These are phyloP conservation scores for Gossypium lobatum DNA, from an alignment of 441 rosid species.

Conservation along the genomic window DNA sequence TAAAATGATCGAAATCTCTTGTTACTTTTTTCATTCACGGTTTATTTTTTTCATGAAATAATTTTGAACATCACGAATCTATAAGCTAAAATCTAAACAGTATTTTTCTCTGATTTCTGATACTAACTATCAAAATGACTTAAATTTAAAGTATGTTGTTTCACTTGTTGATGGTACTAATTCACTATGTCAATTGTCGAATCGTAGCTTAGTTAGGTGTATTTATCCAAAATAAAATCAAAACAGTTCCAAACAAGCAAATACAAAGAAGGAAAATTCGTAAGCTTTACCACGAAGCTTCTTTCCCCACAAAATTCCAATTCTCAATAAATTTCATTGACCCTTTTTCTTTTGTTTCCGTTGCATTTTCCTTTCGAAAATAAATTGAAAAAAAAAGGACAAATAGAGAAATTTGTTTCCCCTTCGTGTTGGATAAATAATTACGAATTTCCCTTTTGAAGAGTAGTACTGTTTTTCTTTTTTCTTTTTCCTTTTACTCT, in stretches of 20 bases:
- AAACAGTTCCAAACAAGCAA: not conserved
- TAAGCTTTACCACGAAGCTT: not conserved
- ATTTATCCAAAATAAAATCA: not conserved
- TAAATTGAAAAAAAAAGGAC: not conserved
- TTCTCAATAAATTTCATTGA: not conserved
- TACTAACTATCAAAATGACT: too few species aligned
- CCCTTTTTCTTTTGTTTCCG: not conserved
- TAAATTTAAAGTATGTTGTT: fast-evolving
- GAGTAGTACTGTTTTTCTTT: not conserved
- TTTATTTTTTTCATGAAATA: too few species aligned
- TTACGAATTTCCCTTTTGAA: not conserved
- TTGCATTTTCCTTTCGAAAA: not conserved
- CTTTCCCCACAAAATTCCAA: not conserved
- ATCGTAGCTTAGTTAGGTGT: too few species aligned
- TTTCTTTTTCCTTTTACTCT: not conserved
- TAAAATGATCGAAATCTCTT: too few species aligned
- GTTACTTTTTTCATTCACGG: too few species aligned
- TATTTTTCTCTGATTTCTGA: fast-evolving
- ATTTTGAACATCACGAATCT: too few species aligned
- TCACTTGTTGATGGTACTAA: too few species aligned
- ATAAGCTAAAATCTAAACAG: fast-evolving
- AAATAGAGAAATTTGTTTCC: not conserved
- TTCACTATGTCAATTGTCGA: fast-evolving
- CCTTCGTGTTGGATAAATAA: not conserved
- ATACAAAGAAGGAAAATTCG: not conserved